Conservation (phyloP, 306 rosid genomes). For the Dalbergia oliveri region DNA sequence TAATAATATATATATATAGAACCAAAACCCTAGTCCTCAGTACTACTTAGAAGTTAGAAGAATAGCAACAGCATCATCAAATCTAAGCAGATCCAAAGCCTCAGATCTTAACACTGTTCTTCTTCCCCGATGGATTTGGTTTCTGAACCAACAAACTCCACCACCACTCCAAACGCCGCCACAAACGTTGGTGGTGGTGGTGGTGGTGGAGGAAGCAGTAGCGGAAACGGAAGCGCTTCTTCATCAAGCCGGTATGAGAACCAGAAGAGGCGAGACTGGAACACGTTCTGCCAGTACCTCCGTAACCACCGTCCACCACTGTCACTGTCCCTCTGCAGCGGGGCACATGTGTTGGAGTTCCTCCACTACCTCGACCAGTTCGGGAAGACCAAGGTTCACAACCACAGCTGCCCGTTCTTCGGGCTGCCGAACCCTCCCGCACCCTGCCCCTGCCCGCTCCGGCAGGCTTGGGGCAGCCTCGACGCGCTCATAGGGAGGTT, state of each 20-base stretch:
- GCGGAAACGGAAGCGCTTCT: not conserved
- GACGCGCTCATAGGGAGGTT: constrained; percentile 97
- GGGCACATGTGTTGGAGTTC: constrained; percentile 87
- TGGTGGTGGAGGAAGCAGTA: not conserved
- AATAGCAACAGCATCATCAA: not conserved
- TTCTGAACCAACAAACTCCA: not conserved
- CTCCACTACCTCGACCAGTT: constrained; percentile 92
- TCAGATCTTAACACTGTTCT: not conserved
- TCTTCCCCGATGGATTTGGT: not conserved
- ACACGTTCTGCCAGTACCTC: constrained; percentile 91
- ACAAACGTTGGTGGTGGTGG: not conserved
- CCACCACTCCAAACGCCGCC: not conserved
- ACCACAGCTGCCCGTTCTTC: constrained; percentile 85
- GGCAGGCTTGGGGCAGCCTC: constrained; percentile 97
- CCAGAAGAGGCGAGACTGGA: constrained; percentile 97
- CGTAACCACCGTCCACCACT: constrained; percentile 89
- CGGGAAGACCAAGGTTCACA: constrained; percentile 93
- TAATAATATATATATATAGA: not conserved
- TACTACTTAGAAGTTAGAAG: not conserved
- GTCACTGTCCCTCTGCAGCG: constrained; percentile 69
- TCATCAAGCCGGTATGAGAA: constrained; percentile 96
- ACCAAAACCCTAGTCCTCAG: constrained; percentile 48
- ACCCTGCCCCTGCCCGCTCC: constrained; percentile 92
- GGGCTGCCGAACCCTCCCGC: constrained; percentile 93
- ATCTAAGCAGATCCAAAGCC: not conserved